A percentile compares a stretch with the other conserved stretches of the same genome.
These are phyloP conservation scores for Colletotrichum shisoi DNA, from an alignment of 2,329 filamentous ascomycete genomes.

Conservation along the genomic window DNA sequence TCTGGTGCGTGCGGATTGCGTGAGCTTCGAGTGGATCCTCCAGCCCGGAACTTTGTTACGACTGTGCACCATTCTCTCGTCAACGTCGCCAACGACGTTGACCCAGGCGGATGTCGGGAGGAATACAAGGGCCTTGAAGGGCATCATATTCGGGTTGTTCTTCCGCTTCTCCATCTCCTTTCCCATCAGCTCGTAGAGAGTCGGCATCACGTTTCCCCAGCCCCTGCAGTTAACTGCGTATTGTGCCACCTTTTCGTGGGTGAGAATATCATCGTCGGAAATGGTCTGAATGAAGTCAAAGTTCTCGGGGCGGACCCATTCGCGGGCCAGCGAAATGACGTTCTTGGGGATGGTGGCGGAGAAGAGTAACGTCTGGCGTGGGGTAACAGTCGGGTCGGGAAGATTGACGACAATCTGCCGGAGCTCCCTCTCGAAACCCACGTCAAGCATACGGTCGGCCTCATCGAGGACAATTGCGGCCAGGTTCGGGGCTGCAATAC, in stretches of 20 bases:
- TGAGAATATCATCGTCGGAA: slow-evolving; percentile 78
- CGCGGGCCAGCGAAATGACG: slow-evolving; percentile 80
- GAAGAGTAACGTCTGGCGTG: slow-evolving; percentile 91
- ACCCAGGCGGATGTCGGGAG: slow-evolving; percentile 81
- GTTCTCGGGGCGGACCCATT: slow-evolving; percentile 76
- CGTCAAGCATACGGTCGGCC: slow-evolving; percentile 97
- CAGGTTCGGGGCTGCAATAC: slow-evolving; percentile 78
- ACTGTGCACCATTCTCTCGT: slow-evolving; percentile 14
- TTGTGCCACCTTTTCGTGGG: slow-evolving; percentile 85
- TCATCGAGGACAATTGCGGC: slow-evolving; percentile 95
- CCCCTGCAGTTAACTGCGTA: slow-evolving; percentile 71
- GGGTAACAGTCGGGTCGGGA: slow-evolving; percentile 67
- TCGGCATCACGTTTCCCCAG: slow-evolving; percentile 79
- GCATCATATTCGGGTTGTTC: slow-evolving; percentile 54
- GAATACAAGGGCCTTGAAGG: slow-evolving; percentile 97
- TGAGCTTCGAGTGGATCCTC: slow-evolving; percentile 81
- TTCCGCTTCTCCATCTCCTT: slow-evolving; percentile 61
- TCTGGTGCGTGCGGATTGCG: slow-evolving; percentile 72
- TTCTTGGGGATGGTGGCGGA: slow-evolving; percentile 89
- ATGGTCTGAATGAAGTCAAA: slow-evolving; percentile 96
- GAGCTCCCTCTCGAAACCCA: slow-evolving; percentile 78
- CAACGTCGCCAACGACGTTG: slow-evolving; percentile 67
- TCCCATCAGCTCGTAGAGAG: slow-evolving; percentile 77
- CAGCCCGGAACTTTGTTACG: slow-evolving; percentile 58
- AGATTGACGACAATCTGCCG: slow-evolving; percentile 67